Conservation (phyloP, 169 alveolate genomes). For the Plasmodium vivax region DNA sequence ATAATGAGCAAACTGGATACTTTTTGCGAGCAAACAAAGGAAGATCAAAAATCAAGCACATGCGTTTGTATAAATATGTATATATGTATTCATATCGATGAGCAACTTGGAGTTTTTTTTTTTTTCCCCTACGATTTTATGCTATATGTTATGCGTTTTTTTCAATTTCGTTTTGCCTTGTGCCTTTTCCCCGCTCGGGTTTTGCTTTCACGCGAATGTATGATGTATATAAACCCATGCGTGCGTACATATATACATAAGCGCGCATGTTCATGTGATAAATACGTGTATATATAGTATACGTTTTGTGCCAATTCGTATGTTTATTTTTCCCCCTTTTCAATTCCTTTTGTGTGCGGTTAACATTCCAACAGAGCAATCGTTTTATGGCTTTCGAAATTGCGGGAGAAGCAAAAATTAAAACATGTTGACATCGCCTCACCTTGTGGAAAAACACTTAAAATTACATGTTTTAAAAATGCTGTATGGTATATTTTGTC, state of each 20-base stretch:
- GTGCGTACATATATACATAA: not conserved
- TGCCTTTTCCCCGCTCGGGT: not conserved
- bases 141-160: not conserved
- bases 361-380: not conserved
- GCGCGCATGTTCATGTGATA: not conserved
- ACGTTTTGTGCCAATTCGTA: not conserved
- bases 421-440: not conserved
- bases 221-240: not conserved
- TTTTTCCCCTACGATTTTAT: not conserved
- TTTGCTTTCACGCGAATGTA: not conserved
- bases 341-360: constrained; percentile 5
- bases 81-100: not conserved
- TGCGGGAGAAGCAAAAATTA: constrained; percentile 10
- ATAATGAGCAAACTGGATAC: not conserved
- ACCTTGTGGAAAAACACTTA: not conserved
- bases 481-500: not conserved
- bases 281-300: not conserved
- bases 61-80: not conserved
- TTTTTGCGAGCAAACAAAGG: not conserved
- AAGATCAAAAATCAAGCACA: not conserved
- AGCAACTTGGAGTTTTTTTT: not conserved
- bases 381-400: not conserved
- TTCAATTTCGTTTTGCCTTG: not conserved
- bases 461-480: not conserved
- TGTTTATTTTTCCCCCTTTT: not conserved